Base-by-base conservation (phyloP, 1,284 basidiomycete species). In the Ustilago sp. region DNA sequence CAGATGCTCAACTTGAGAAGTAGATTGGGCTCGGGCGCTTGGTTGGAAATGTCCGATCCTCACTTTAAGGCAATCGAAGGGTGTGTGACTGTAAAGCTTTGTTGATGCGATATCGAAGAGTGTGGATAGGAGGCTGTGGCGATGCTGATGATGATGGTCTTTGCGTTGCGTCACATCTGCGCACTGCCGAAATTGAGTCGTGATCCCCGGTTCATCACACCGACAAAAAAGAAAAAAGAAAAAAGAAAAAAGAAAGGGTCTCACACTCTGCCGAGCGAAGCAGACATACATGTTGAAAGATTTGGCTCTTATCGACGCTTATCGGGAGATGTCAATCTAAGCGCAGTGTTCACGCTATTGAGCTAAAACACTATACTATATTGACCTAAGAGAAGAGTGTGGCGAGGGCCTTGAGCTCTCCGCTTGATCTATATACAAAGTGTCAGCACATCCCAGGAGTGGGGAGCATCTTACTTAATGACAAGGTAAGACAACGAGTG, bases 171-270 rank as follows among this genome's bases (percentile, higher is more conserved):
- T 28, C 23, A 28, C 23, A 35, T 54, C 35, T 56, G 54, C 36
- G 36, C 54, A 23, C 13, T 48, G 41, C 3, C 15, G 32, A 31
- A 47, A 9, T 38, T 39, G 23, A 54, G 13, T 54, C 36, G 61
- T 53, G 53, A 63, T 56, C 56, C 31, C 61, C 61, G 59, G 23
- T 62, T 51, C 43, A 59, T 34, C 12, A 31, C n/a, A 28, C 23
- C 23, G 23, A 28, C 3, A 28, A 28, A 28, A 28, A 28, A 3
- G 3, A 28, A 28, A 28, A 28, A 28, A 3, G 3, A 28, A 28
- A 28, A 23, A 2, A 23, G 0, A 23, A 36, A 23, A 38, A 52
- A 39, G 31, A 54, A 28, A 55, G 59, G 59, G 59, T 60, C 59
- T 60, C 11, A 41, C 41, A 50, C 12, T 45, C 41, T 45, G 41